Base-by-base conservation (phyloP, 2,329 filamentous ascomycete species). In the Alternaria panax region DNA sequence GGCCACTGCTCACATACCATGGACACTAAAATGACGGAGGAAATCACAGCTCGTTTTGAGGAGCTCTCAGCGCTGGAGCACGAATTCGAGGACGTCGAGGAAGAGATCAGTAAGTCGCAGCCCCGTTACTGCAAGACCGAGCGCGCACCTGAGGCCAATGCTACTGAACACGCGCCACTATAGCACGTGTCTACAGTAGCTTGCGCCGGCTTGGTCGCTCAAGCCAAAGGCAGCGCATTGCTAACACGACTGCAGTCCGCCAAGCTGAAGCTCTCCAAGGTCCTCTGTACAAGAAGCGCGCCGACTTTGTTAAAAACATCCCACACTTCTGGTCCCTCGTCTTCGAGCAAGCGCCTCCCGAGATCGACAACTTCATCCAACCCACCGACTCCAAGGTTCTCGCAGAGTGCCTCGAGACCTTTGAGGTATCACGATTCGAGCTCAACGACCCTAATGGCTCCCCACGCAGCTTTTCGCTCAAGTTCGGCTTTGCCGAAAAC, bases 271-370 rank as follows among this genome's bases (percentile, higher is more conserved):
- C 85, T 66, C 84, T 93, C 69, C 86, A 87, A 72, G 82, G 84
- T 62, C 85, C 90, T 43, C 86, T 96, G 62, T 97, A 92, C 83
- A 84, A 86, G 71, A 91, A 91, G 81, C 92, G 94, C 75, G 84
- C 87, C 66, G 85, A 87, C 69, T 80, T 92, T 65, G 83, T 95
- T 65, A 79, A 86, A 64, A 84, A 89, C 74, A 93, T 97, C 74
- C 87, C 88, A 69, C 88, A 92, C 82, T 99, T 98, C 87, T 98
- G 95, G 95, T 85, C 92, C n/a, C 87, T 96, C 59, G 93, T 97
- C 57, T 86, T 98, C 77, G 92, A 96, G 82, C 90, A 93, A 81
- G 89, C 91, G 3, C 93, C 93, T 2, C 85, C 86, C 46, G 92
- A 97, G 64, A 86, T 99, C 69, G 93, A 97, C 80, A 89, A 92